Base-by-base conservation (phyloP, 2,329 filamentous ascomycete genomes). In the Aureobasidium sp. region DNA sequence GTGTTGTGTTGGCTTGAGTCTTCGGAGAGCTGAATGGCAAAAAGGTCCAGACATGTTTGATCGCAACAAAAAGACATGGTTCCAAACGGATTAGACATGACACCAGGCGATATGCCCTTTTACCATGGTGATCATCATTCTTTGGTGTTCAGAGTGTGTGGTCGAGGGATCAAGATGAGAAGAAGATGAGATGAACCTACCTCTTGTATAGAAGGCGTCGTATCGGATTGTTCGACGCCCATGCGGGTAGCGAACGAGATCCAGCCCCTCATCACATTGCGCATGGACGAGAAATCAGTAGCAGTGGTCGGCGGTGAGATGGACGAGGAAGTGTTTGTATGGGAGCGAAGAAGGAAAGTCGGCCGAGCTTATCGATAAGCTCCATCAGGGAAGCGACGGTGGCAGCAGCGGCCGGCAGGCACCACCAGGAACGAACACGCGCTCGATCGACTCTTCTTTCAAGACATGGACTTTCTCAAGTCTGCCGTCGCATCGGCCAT, bases 401-500 rank as follows among this genome's bases (percentile, higher is more conserved):
- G 53, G 53, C 53, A 58, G 54, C 15, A 29, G 27, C 17, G 31
- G 24, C 45, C 39, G 22, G 19, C 54, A 58, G 31, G 31, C 31
- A 58, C 37, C n/a, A 39, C 31, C 27, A 15, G 8, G n/a, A 17
- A 56, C 40, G 33, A 31, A 45, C 17, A 8, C 31, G 19, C 19
- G 40, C 33, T 37, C 19, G 49, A 54, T 37, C 19, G 49, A 54
- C 19, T 39, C 35, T 31, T 17, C 31, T 42, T 17, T 4, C 31
- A 24, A 60, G 24, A 29, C 31, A 99, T 99, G 94, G 92, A 99
- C 75, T 97, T 97, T 72, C 84, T 99, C 72, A 97, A 97, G 78
- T 97, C 92, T 64, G 94, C 94, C 58, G 91, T 97, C 72, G 93
- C 92, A 49, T 97, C 94, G 64, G 93, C 92, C 68, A 97, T 99